Percentiles rank a stretch among this genome's conserved stretches.
Evolutionary conservation across 2,329 filamentous ascomycete genomes (phyloP).

Genomic region (Alternaria dauci): DNA sequence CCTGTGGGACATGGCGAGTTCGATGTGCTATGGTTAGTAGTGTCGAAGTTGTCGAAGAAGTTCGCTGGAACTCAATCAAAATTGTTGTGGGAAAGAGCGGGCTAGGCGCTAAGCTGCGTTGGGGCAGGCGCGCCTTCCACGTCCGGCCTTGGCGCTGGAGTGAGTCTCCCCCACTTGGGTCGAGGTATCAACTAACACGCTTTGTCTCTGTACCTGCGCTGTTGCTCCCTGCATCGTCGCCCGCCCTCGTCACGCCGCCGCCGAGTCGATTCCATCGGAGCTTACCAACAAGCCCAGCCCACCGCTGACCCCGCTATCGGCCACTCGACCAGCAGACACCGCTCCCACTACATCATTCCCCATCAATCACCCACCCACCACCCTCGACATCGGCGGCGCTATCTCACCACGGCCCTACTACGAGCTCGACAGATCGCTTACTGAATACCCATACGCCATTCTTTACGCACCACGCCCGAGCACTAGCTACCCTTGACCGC

Average conservation of each 20-base stretch:
- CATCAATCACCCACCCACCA: constrained; percentile 29
- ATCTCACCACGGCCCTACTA: constrained; percentile 24
- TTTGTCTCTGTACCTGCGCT: constrained; percentile 38
- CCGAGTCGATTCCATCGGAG: constrained; percentile 25
- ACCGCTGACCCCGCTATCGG: constrained; percentile 29
- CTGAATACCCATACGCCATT: constrained; percentile 10
- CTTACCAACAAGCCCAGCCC: constrained; percentile 17
- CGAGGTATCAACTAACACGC: constrained; percentile 32
- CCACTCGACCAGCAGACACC: constrained; percentile 33
- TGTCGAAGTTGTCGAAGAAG: constrained; percentile 39
- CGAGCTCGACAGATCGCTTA: constrained; percentile 22
- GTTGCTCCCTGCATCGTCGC: constrained; percentile 34
- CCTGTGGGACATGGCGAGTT: constrained; percentile 64
- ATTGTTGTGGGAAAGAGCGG: constrained; percentile 20
- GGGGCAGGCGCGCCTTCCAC: constrained; percentile 4
- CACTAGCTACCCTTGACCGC: constrained; percentile 25
- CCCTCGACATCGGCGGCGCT: constrained; percentile 44
- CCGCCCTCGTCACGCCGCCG: constrained; percentile 31
- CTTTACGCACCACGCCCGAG: constrained; percentile 15
- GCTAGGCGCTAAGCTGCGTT: constrained; percentile 6
- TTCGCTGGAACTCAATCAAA: constrained; percentile 10
- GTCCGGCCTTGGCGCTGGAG: too few relatives aligned
- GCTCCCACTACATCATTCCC: constrained; percentile 40
- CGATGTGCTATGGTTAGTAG: constrained; percentile 49
- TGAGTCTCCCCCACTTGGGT: constrained; percentile 16